Evolutionary conservation across 257 asterid species (phyloP), one percentile per base, ranked within the genome.

Genomic region (Scutellaria barbata): DNA sequence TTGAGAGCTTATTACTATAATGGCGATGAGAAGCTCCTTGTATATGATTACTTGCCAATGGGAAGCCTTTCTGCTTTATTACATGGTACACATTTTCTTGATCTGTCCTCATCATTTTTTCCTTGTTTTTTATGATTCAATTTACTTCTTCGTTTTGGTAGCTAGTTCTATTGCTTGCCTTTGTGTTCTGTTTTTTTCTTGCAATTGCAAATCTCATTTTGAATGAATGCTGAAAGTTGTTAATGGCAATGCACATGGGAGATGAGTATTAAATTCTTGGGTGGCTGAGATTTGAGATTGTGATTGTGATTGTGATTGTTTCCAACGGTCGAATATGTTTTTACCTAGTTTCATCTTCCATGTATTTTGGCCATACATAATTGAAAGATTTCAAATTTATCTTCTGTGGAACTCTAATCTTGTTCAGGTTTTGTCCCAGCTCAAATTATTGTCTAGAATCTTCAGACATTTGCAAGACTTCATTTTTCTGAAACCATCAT

Each of bases 31-130:
- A 89, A 86, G 81, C 84, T 95, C 72, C 96, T 95, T 53, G 98
- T 95, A 12, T 95, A 81, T 68, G 96, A 95, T 56, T 95, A 89
- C 68, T 41, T 95, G 85, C 88, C 96, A 0, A 81, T 85, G 88
- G 98, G 99, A 6, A 95, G 99, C 87, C 84, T 95, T 54, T 91
- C 99, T 81, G 93, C 99, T 22, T 79, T 95, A 33, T 85, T 95
- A 85, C 97, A 95, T 69, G 99, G 99, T 95, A 73, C 35, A 61
- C 16, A 56, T 68, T 56, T 52, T 35, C 10, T 62, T 30, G 11
- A 56, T 18, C 50, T 56, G 12, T 30, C 18, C 6, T 53, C 10
- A 8, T 5, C 14, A 47, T 64, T n/a, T 7, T 60, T 7, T 60
- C 68, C 22, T 51, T 46, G 18, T n/a, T n/a, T n/a, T 46, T 13